Evolutionary conservation across 345 rosid species (phyloP), one percentile per base, ranked within the genome.

Genomic region (Abelmoschus esculentus): DNA sequence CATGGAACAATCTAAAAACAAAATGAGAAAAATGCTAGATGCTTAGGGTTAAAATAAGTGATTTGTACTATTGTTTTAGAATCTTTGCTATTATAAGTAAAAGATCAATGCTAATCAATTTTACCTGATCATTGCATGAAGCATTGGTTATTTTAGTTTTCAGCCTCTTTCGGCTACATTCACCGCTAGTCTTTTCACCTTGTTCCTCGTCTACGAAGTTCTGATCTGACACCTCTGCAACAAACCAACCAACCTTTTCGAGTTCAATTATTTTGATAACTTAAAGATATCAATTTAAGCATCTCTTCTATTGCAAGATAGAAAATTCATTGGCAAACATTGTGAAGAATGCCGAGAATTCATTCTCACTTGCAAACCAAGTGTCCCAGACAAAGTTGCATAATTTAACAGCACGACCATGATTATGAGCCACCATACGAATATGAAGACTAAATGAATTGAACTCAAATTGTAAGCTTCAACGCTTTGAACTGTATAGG

Each of bases 191-290:
- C 50, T 75, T 80, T 75, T 73, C 80, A 12, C 66, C 74, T 78
- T 82, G 70, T 15, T 72, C 62, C 61, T 77, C 87, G 36, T 88
- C 89, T 2, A 76, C 82, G 74, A 93, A 93, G 82, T 93, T 93
- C 83, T 93, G 98, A 76, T 86, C 97, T 1, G 96, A 84, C 72
- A 83, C 83, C 80, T 93, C 98, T 89, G 78, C 79, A 81, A 75
- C 22, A 5, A 63, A 72, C 36, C 71, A 72, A 78, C 67, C 15
- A 22, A 15, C 13, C 7, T 64, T 7, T 31, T 66, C n/a, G 58
- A 49, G 40, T 49, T 49, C 4, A 29, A 29, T 29, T 29, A 66
- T 17, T 22, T 28, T 34, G 17, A 13, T 40, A 54, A 1, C 4
- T 12, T 5, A 12, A 32, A 2, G 10, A 61, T 61, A 14, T 29